Percentiles rank a stretch among this genome's conserved stretches.
Conservation (phyloP, 148 eudicot species). For the Vaccinium macrocarpon region DNA sequence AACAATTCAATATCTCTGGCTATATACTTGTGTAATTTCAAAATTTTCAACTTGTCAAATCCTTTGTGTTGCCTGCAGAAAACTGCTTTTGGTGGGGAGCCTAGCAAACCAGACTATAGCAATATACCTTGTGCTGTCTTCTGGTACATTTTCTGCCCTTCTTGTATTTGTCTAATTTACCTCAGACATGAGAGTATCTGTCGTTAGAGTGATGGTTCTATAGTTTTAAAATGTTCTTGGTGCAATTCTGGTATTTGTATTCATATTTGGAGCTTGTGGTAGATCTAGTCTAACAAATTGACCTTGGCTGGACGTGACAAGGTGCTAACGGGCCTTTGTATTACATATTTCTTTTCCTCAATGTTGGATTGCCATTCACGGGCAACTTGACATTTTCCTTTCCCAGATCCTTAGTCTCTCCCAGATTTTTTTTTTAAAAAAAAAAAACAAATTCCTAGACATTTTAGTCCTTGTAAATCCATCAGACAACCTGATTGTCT, state of each 20-base stretch:
- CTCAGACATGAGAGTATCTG: not conserved
- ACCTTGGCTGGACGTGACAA: not conserved
- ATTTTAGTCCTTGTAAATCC: not conserved
- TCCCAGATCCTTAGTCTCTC: not conserved
- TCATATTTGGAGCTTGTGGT: not conserved
- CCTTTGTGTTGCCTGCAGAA: conserved; percentile 46
- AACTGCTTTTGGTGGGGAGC: conserved; percentile 77
- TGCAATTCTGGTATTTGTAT: not conserved
- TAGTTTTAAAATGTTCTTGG: not conserved
- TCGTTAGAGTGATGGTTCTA: not conserved
- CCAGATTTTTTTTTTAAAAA: not conserved
- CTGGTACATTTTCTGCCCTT: conserved; percentile 43
- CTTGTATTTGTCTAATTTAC: not conserved
- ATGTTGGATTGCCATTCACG: not conserved
- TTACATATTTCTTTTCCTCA: not conserved
- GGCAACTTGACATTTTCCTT: not conserved
- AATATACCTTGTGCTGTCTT: conserved; percentile 82
- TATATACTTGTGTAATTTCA: not conserved
- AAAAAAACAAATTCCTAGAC: not conserved
- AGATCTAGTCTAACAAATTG: not conserved
- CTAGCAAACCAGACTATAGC: conserved; percentile 65
- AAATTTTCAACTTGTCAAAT: not conserved
- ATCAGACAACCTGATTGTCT: not conserved
- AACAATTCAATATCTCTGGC: not conserved
- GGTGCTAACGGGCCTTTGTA: not conserved